A percentile compares a stretch with the other conserved stretches of the same genome.
Conservation (phyloP, 2,329 filamentous ascomycete species). For the Escovopsis sp. region DNA sequence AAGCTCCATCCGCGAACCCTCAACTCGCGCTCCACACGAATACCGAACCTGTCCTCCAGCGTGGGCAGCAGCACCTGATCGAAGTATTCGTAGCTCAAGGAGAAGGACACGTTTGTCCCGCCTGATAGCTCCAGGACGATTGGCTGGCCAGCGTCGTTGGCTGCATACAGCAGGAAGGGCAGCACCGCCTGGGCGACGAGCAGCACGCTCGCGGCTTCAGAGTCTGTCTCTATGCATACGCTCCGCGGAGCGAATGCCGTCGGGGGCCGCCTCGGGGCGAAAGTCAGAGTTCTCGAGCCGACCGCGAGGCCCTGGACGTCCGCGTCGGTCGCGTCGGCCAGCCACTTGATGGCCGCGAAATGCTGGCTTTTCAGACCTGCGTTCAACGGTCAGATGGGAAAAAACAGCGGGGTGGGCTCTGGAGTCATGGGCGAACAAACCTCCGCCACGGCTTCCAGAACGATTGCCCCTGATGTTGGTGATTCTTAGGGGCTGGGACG, state of each 20-base stretch:
- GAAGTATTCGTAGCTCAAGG: conserved; percentile 46
- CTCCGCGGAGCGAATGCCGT: conserved; percentile 25
- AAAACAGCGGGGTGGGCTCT: background rate
- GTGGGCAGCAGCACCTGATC: conserved; percentile 45
- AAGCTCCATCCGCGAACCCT: conserved; percentile 35
- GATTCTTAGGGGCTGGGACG: conserved; percentile 37
- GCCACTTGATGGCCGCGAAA: conserved; percentile 38
- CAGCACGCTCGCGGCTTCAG: conserved; percentile 37
- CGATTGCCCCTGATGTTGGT: conserved; percentile 42
- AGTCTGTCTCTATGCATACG: conserved; percentile 34
- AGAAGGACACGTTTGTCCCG: conserved; percentile 44
- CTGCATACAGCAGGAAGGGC: conserved; percentile 42
- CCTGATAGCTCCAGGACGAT: conserved; percentile 38
- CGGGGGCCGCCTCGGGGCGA: conserved; percentile 26
- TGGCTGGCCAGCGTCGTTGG: conserved; percentile 26
- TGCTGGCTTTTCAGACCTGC: conserved; percentile 47
- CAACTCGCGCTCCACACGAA: conserved; percentile 31
- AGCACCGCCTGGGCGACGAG: conserved; percentile 47
- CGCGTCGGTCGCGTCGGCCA: conserved; percentile 37
- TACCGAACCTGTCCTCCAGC: conserved; percentile 34
- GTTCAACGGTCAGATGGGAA: background rate
- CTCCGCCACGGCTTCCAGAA: conserved; percentile 12
- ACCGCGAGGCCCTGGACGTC: conserved; percentile 34
- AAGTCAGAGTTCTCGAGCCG: conserved; percentile 35
- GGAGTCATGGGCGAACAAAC: conserved; percentile 8